Evolutionary conservation across 2,329 filamentous ascomycete genomes (phyloP).

Genomic region (Colletotrichum theobromicola): DNA sequence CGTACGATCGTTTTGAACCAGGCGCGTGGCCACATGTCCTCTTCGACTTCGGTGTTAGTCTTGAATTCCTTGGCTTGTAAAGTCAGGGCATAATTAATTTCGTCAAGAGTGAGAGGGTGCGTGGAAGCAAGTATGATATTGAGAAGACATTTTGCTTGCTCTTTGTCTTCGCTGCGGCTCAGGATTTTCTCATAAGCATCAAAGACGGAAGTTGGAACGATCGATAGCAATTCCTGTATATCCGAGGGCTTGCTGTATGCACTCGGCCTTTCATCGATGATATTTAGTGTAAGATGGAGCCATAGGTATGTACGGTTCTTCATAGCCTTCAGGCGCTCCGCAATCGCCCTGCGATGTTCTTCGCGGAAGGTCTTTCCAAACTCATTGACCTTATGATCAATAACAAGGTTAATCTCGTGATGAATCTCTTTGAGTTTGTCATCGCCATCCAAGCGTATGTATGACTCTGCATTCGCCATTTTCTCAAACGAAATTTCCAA

Average conservation of each 20-base stretch:
- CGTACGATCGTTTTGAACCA: accelerated
- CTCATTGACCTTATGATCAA: conserved; percentile 25
- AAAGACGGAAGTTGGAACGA: background rate
- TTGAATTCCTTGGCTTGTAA: background rate
- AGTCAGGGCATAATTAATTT: background rate
- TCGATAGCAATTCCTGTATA: accelerated
- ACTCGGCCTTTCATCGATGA: conserved; percentile 26
- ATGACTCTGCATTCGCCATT: background rate
- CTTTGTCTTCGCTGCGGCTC: background rate
- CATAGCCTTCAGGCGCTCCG: conserved; percentile 29
- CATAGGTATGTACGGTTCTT: conserved; percentile 44
- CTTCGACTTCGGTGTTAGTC: accelerated
- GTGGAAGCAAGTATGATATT: background rate
- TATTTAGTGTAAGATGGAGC: conserved; percentile 37
- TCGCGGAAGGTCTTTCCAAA: conserved; percentile 3
- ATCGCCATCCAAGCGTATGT: conserved; percentile 30
- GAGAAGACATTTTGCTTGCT: background rate
- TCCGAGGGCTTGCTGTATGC: background rate
- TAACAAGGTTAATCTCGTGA: conserved; percentile 36
- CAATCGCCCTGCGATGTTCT: accelerated
- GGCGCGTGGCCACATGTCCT: accelerated
- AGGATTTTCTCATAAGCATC: background rate
- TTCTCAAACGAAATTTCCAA: accelerated
- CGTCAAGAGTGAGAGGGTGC: background rate
- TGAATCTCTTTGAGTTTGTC: conserved; percentile 30